These are phyloP conservation scores for Cucumis cinereus DNA, from an alignment of 306 rosid species.

Conservation along the genomic window DNA sequence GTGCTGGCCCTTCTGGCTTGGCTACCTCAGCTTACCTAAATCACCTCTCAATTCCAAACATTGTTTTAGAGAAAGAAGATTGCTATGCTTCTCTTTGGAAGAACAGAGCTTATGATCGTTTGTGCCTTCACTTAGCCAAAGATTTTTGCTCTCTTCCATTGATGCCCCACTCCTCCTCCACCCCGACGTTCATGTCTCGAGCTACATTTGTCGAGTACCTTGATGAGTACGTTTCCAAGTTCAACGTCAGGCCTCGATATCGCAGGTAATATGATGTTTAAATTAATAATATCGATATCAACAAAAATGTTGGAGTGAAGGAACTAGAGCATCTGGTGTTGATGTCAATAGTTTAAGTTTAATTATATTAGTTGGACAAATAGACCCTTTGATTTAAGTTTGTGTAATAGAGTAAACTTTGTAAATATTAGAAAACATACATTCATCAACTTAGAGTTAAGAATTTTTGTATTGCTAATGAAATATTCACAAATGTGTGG, in stretches of 20 bases:
- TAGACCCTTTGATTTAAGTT: too few relatives aligned
- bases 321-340: too few relatives aligned
- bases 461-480: background rate
- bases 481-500: background rate
- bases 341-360: too few relatives aligned
- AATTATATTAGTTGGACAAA: too few relatives aligned
- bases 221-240: constrained; percentile 5
- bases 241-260: constrained; percentile 6
- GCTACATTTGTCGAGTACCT: constrained; percentile 3
- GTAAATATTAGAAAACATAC: too few relatives aligned
- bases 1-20: constrained; percentile 26
- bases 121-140: constrained; percentile 19
- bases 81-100: constrained; percentile 21
- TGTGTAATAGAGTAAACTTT: too few relatives aligned
- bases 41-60: constrained; percentile 1
- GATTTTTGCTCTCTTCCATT: constrained; percentile 19
- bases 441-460: background rate
- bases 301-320: background rate
- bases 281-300: background rate
- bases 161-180: background rate
- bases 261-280: background rate
- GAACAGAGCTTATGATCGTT: constrained; percentile 19
- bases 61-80: constrained; percentile 20
- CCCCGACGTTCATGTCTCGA: constrained; percentile 18
- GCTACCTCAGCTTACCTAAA: constrained; percentile 18